Conservation (phyloP, 2,329 filamentous ascomycete genomes). For the Alternaria brassicicola region DNA sequence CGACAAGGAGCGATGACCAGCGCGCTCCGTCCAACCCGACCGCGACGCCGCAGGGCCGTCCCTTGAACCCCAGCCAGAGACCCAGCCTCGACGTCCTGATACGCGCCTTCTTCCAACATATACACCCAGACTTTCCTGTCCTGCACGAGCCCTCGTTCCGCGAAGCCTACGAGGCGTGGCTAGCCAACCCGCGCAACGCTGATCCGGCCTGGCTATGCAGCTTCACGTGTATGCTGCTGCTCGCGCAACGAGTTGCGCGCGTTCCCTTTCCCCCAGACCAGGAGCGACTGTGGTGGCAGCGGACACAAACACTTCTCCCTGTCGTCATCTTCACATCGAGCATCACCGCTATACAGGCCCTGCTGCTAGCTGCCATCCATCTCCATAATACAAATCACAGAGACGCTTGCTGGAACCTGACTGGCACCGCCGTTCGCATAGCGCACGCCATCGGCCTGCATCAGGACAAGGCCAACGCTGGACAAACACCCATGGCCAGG, state of each 20-base stretch:
- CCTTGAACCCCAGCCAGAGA: conserved; percentile 18
- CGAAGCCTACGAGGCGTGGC: conserved; percentile 49
- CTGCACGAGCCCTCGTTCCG: conserved; percentile 54
- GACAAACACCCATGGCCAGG: conserved; percentile 44
- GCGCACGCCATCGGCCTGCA: conserved; percentile 55
- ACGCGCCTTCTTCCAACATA: conserved; percentile 50
- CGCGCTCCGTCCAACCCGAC: conserved; percentile 27
- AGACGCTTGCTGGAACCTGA: conserved; percentile 54
- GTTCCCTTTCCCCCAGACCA: conserved; percentile 45
- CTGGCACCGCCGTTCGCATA: conserved; percentile 52
- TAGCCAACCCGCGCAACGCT: conserved; percentile 33
- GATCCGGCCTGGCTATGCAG: conserved; percentile 53
- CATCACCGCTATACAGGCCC: conserved; percentile 50
- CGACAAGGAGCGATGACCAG: conserved; percentile 22
- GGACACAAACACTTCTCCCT: conserved; percentile 50
- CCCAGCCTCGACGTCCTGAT: conserved; percentile 47
- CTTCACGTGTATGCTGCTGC: conserved; percentile 51
- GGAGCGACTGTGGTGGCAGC: conserved; percentile 52
- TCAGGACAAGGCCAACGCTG: conserved; percentile 48
- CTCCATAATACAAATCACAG: conserved; percentile 55
- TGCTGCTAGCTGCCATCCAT: conserved; percentile 52
- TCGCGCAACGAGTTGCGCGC: conserved; percentile 46
- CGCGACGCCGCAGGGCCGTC: conserved; percentile 22
- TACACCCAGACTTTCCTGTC: conserved; percentile 53
- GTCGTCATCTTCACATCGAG: conserved; percentile 54